Evolutionary conservation across 2,329 filamentous ascomycete species (phyloP).

Genomic region (Penicillium sclerotiorum): DNA sequence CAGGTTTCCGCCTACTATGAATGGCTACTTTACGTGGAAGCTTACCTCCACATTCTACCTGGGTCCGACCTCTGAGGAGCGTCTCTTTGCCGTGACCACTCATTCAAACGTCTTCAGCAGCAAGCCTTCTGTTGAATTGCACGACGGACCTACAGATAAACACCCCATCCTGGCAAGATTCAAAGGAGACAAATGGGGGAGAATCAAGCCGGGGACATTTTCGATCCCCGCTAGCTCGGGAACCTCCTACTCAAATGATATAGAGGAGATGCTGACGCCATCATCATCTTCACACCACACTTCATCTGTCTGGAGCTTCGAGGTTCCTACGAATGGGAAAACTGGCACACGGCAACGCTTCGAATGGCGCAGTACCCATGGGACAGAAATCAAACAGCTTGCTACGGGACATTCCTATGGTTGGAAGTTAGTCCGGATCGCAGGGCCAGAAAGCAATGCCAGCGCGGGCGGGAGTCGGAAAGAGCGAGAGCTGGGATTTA

Average conservation of each 20-base stretch:
- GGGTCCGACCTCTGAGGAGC: slow-evolving; percentile 14
- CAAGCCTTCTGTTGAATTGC: slow-evolving; percentile 11
- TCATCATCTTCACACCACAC: neutral
- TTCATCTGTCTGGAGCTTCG: slow-evolving; percentile 5
- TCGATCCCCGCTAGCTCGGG: slow-evolving; percentile 4
- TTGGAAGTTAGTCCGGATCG: slow-evolving; percentile 14
- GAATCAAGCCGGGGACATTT: slow-evolving; percentile 5
- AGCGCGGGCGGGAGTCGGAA: slow-evolving; percentile 7
- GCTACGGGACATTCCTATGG: slow-evolving; percentile 9
- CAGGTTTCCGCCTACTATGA: slow-evolving; percentile 15
- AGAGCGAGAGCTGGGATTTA: slow-evolving; percentile 8
- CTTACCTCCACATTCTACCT: slow-evolving; percentile 16
- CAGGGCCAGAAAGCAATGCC: neutral
- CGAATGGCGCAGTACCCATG: slow-evolving; percentile 15
- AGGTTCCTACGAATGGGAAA: neutral
- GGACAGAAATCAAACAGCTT: slow-evolving; percentile 18
- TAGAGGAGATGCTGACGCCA: slow-evolving; percentile 1
- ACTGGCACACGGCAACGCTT: slow-evolving; percentile 8
- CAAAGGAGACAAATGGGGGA: slow-evolving; percentile 14
- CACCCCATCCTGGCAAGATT: slow-evolving; percentile 11
- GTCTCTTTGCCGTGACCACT: slow-evolving; percentile 10
- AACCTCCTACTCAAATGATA: neutral
- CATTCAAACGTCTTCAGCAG: slow-evolving; percentile 5
- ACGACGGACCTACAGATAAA: slow-evolving; percentile 16
- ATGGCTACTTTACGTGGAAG: slow-evolving; percentile 19